phyloP scores from a whole-genome alignment of 805 yeast species.

The Maudiozyma pseudohumilis region DNA sequence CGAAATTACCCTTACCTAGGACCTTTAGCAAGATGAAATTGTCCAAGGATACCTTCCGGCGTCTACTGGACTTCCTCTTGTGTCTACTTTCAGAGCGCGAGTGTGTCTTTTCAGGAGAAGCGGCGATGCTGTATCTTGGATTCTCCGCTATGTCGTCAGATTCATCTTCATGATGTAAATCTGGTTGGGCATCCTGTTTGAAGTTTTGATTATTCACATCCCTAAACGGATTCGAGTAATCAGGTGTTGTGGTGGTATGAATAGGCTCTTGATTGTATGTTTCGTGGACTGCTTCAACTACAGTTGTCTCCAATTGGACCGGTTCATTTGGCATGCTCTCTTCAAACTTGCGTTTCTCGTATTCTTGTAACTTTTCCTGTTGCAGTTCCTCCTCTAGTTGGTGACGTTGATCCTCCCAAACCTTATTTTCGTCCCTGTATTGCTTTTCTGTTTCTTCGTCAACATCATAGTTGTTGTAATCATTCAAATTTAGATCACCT shows the following conservation, averaged over 20 bases:
- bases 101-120: conserved; percentile 19
- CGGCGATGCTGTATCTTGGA: conserved; percentile 3
- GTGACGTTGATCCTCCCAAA: conserved; percentile 14
- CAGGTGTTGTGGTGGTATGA: too few species aligned
- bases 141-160: neutral
- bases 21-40: conserved; percentile 93
- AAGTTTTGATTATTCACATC: conserved; percentile 18
- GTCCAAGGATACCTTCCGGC: conserved; percentile 80
- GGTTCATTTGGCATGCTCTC: neutral
- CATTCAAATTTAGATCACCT: neutral
- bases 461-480: conserved; percentile 7
- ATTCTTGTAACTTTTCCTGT: conserved; percentile 3
- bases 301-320: conserved; percentile 1
- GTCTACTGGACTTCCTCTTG: conserved; percentile 27
- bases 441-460: conserved; percentile 6
- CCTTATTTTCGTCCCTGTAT: conserved; percentile 11
- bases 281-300: too few species aligned
- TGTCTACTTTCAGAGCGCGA: conserved; percentile 13
- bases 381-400: conserved; percentile 12
- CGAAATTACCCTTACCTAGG: conserved; percentile 96
- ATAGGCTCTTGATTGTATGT: too few species aligned
- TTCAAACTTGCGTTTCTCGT: conserved; percentile 3
- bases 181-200: conserved; percentile 10
- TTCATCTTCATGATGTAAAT: neutral
- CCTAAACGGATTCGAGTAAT: conserved; percentile 20